Evolutionary conservation across 441 rosid genomes (phyloP), one percentile per base, ranked within the genome.

Genomic region (Arabidopsis lyrata): DNA sequence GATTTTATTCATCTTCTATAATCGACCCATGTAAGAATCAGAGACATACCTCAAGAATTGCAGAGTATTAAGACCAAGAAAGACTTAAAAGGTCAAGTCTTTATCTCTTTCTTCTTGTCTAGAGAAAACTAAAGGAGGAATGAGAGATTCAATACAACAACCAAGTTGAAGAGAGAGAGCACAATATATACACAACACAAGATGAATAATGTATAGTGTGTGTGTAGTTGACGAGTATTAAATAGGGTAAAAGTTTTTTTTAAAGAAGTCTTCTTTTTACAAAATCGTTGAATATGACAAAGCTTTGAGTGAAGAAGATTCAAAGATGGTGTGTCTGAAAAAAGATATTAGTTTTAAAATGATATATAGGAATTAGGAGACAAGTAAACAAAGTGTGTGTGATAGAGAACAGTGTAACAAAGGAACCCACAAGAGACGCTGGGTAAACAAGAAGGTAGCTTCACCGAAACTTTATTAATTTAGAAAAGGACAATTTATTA

Each of bases 261-360:
- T 34, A 6, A 48, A 47, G 1, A 59, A 66, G 68, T 66, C 78
- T 10, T 49, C 36, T 44, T 31, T 49, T 20, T 14, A 63, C 18
- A 53, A 63, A 49, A 48, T 48, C 31, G 68, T 67, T 67, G 73
- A 74, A 67, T 38, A 75, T 44, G 35, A 62, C 24, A 68, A 44
- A 49, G 22, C 13, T 35, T 12, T 29, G 31, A 22, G 48, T 34
- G 74, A 62, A 57, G 72, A 74, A 62, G 36, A 62, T 76, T 76
- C 80, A 76, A 76, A 57, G 80, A 63, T 70, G 80, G 75, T 76
- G 66, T 63, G 74, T 75, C 12, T 45, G 36, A 32, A 7, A 20
- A 70, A 60, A 60, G n/a, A 31, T 38, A 44, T 56, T 57, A 38
- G 36, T 67, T 67, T 31, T 39, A 27, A 66, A 45, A 57, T 63